Conservation (phyloP, 768 basidiomycete genomes). For the Porpolomopsis calyptriformis region DNA sequence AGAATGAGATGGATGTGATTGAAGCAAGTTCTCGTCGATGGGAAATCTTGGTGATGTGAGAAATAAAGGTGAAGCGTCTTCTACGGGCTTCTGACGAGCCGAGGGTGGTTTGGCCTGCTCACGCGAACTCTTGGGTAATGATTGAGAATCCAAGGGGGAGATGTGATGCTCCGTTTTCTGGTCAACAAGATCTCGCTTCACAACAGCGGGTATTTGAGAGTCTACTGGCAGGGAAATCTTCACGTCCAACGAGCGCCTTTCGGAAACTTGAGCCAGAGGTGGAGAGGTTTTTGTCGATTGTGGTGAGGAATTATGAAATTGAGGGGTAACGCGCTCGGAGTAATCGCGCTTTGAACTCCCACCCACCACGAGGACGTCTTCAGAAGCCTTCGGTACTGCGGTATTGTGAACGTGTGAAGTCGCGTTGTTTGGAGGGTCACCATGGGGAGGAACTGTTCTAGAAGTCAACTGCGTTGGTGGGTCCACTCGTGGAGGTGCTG, state of each 20-base stretch:
- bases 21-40: background rate
- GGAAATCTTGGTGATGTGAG: background rate
- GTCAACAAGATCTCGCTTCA: background rate
- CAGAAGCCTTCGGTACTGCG: background rate
- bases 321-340: background rate
- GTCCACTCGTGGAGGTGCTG: background rate
- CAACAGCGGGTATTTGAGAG: background rate
- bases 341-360: background rate
- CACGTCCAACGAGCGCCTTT: background rate
- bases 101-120: background rate
- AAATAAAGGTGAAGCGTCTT: background rate
- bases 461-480: background rate
- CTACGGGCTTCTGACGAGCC: background rate
- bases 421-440: too few species aligned
- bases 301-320: background rate
- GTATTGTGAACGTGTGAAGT: background rate
- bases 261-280: background rate
- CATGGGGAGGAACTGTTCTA: background rate
- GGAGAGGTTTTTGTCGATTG: background rate
- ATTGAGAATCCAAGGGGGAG: background rate
- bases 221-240: background rate
- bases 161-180: background rate
- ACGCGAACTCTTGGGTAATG: background rate
- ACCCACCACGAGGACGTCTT: background rate
- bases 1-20: background rate